phyloP scores from a whole-genome alignment of 805 yeast genomes.

The Myxozyma monticola region DNA sequence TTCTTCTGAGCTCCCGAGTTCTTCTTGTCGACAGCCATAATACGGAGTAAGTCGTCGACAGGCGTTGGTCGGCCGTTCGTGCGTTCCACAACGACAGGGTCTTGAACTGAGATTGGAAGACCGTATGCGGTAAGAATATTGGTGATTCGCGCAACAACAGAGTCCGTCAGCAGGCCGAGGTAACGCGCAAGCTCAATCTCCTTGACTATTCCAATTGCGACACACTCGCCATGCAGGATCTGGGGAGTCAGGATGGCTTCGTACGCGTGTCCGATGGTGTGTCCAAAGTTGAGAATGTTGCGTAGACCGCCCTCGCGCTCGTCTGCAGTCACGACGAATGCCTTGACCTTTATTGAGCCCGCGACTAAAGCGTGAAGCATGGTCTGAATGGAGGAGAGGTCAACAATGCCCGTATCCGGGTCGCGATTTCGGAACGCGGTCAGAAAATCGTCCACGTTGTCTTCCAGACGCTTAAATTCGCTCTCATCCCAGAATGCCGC shows the following conservation, averaged over 20 bases:
- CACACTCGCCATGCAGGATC: constrained; percentile 97
- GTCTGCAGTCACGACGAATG: constrained; percentile 88
- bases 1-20: constrained; percentile 91
- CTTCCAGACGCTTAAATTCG: constrained; percentile 84
- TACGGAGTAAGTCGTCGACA: constrained; percentile 68
- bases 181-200: constrained; percentile 96
- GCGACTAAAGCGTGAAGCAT: constrained; percentile 76
- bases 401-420: constrained; percentile 48
- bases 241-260: constrained; percentile 98
- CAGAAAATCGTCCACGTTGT: constrained; percentile 67
- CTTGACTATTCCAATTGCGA: constrained; percentile 90
- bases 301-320: constrained; percentile 95
- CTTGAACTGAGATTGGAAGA: constrained; percentile 76
- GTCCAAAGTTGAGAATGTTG: constrained; percentile 92
- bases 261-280: constrained; percentile 95
- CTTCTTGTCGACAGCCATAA: constrained; percentile 95
- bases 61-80: constrained; percentile 71
- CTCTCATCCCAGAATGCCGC: constrained; percentile 96
- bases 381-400: constrained; percentile 66
- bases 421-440: constrained; percentile 58
- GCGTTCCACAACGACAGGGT: constrained; percentile 66
- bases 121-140: constrained; percentile 84
- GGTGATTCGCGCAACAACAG: constrained; percentile 86
- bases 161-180: constrained; percentile 83
- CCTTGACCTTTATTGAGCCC: constrained; percentile 87